A percentile compares a stretch with the other conserved stretches of the same genome.
These are phyloP conservation scores for Chloranthus sessilifolius DNA, from an alignment of 164 flowering plant genomes.

Conservation along the genomic window DNA sequence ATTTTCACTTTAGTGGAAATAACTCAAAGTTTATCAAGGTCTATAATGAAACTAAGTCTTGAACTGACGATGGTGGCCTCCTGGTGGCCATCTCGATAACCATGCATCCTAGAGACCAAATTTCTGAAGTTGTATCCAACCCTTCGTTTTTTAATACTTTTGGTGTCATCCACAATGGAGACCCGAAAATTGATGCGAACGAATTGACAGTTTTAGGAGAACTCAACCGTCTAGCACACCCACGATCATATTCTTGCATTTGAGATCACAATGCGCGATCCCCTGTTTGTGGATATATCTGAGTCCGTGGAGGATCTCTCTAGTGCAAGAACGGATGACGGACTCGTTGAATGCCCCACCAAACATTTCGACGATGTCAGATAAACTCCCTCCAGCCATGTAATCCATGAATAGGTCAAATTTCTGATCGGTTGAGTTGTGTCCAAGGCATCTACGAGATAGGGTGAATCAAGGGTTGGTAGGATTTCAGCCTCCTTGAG, in stretches of 20 bases:
- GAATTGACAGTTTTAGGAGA: conserved; percentile 12
- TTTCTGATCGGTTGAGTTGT: conserved; percentile 7
- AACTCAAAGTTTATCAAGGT: too few relatives aligned
- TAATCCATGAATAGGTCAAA: conserved; percentile 51
- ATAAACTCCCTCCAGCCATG: conserved; percentile 56
- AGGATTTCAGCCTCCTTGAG: conserved; percentile 45
- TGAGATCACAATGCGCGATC: conserved; percentile 57
- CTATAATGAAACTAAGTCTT: too few relatives aligned
- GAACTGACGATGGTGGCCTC: conserved; percentile 42
- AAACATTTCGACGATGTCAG: conserved; percentile 32
- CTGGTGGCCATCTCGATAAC: conserved; percentile 66
- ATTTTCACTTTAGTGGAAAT: too few relatives aligned
- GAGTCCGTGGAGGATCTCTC: conserved; percentile 42
- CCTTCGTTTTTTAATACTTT: conserved; percentile 44
- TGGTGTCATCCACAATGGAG: conserved; percentile 74
- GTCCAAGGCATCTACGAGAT: conserved; percentile 40
- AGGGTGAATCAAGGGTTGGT: conserved; percentile 33
- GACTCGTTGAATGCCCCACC: conserved; percentile 45
- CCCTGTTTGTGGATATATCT: conserved; percentile 39
- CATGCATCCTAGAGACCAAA: conserved; percentile 70
- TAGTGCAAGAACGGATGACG: conserved; percentile 36
- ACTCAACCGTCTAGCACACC: conserved; percentile 33
- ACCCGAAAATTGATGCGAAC: conserved; percentile 48
- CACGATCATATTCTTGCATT: conserved; percentile 57
- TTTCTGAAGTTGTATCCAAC: conserved; percentile 31